These are phyloP conservation scores for Triticum dicoccoides DNA, from an alignment of 176 grass and related monocot species.

Conservation along the genomic window DNA sequence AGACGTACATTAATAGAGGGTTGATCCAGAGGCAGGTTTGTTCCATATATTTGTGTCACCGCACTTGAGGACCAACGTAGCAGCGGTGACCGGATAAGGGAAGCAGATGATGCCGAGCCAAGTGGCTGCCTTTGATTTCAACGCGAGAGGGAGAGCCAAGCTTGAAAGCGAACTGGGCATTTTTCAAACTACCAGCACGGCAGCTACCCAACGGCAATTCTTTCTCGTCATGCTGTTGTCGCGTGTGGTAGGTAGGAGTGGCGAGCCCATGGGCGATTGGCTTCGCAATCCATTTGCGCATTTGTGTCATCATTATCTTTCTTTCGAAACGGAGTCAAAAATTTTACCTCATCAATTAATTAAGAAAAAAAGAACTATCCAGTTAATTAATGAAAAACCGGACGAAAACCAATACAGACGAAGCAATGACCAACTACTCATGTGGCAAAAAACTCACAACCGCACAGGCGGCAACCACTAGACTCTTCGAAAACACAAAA, in stretches of 20 bases:
- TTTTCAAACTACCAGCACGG: background rate
- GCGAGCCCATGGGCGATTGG: background rate
- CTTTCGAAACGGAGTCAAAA: too few species aligned
- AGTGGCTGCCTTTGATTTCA: constrained; percentile 18
- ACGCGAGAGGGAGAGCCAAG: background rate
- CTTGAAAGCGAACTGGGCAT: background rate
- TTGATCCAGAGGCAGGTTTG: too few species aligned
- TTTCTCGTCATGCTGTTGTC: constrained; percentile 11
- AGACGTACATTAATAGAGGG: background rate
- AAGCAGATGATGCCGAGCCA: background rate
- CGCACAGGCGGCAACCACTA: too few species aligned
- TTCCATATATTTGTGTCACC: too few species aligned
- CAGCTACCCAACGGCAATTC: background rate
- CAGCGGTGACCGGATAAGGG: background rate
- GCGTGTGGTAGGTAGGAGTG: constrained; percentile 21
- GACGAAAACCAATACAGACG: too few species aligned
- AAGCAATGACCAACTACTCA: too few species aligned
- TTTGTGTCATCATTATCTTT: constrained; percentile 1
- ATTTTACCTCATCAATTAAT: too few species aligned
- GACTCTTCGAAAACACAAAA: too few species aligned
- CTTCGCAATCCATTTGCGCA: background rate
- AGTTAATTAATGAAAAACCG: too few species aligned
- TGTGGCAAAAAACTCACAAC: too few species aligned
- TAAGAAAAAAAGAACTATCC: too few species aligned
- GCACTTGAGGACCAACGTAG: background rate